Conservation (phyloP, 129 eudicot genomes). For the Ambrosia trifida region DNA sequence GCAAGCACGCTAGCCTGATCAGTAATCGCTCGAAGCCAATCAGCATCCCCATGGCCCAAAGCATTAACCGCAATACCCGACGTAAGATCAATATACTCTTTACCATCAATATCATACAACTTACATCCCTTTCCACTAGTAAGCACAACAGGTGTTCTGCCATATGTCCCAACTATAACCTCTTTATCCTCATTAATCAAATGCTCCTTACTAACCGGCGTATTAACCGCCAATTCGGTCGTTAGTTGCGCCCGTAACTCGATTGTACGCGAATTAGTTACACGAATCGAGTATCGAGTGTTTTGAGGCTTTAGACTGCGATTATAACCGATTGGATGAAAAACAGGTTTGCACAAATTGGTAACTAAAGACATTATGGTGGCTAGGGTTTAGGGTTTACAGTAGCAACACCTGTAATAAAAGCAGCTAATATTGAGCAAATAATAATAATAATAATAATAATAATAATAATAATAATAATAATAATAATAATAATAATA, state of each 20-base stretch:
- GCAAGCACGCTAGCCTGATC: conserved; percentile 55
- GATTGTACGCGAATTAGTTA: background rate
- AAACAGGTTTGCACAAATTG: background rate
- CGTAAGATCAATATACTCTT: conserved; percentile 71
- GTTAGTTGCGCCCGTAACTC: conserved; percentile 23
- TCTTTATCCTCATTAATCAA: conserved; percentile 59
- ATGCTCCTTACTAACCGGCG: conserved; percentile 35
- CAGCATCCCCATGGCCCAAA: conserved; percentile 84
- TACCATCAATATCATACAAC: conserved; percentile 71
- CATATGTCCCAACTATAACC: conserved; percentile 73
- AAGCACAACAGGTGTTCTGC: conserved; percentile 69
- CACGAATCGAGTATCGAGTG: background rate
- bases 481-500: no score
- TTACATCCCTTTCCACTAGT: conserved; percentile 81
- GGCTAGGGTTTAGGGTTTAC: conserved; percentile 17
- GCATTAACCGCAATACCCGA: conserved; percentile 96
- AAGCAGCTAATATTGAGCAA: no score
- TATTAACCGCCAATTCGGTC: background rate
- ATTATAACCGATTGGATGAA: conserved; percentile 10
- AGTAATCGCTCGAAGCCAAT: conserved; percentile 64
- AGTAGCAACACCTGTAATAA: no score
- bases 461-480: no score
- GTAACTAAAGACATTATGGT: conserved; percentile 4
- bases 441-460: no score
- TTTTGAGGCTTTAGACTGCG: conserved; percentile 6